phyloP scores from a whole-genome alignment of 176 grass and related monocot species.

The Musa itinerans region DNA sequence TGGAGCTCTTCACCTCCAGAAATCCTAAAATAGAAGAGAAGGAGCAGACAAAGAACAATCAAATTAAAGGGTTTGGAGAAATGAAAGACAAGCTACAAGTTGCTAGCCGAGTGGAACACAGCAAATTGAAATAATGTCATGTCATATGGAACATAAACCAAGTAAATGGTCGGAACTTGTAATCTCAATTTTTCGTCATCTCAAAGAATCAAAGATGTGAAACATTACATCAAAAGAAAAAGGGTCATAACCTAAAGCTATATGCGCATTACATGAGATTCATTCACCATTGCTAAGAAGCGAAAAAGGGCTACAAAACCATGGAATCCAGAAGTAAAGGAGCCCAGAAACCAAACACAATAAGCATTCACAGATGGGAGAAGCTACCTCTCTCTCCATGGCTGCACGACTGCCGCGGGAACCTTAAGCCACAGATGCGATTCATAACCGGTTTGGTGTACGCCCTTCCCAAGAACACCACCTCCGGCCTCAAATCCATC shows the following conservation, averaged over 20 bases:
- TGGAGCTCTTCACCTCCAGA: conserved; percentile 28
- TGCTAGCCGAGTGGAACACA: neutral
- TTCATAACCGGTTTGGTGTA: neutral
- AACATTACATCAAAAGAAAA: too few species aligned
- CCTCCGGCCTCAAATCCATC: conserved; percentile 9
- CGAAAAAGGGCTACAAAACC: too few species aligned
- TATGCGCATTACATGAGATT: neutral
- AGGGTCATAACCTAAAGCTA: too few species aligned
- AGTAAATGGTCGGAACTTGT: too few species aligned
- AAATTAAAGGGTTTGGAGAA: neutral
- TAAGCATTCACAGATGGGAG: neutral
- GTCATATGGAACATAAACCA: too few species aligned
- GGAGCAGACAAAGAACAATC: neutral
- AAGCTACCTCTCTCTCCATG: conserved; percentile 6
- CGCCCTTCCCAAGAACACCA: conserved; percentile 1
- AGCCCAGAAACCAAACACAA: too few species aligned
- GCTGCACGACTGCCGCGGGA: neutral
- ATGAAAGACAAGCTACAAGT: neutral
- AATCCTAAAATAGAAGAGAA: conserved; percentile 3
- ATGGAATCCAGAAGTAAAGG: too few species aligned
- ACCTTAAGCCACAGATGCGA: neutral
- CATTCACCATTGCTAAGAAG: neutral
- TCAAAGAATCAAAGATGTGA: too few species aligned
- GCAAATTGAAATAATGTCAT: too few species aligned
- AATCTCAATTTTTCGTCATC: too few species aligned